Evolutionary conservation across 108 stramenopile genomes (phyloP), one percentile per base, ranked within the genome.

Genomic region (Skeletonema marinoi): DNA sequence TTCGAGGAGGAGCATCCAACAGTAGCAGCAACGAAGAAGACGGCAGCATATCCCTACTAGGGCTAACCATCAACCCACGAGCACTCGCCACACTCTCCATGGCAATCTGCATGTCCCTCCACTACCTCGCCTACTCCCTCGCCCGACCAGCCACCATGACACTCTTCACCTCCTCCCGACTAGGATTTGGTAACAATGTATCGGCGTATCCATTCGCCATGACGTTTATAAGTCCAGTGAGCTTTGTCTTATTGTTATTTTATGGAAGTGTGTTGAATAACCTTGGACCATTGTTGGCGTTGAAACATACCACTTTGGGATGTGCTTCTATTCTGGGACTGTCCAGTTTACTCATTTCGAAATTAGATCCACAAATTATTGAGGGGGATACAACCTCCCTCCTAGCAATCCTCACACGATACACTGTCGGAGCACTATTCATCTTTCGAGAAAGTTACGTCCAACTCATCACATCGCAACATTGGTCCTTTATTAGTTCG

Each of bases 121-220:
- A 85, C 58, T 81, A 85, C 46, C 58, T 78, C 9, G 71, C 79
- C 32, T 85, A 85, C 76, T 68, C 66, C 36, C 76, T 81, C 32
- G 84, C 84, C n/a, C 84, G 84, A 11, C 84, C 84, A 0, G 78
- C 79, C 64, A 85, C 84, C 30, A 74, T 85, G 71, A 73, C 84
- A 29, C 84, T 85, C 46, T 81, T 85, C 70, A 85, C 84, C 19
- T 85, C 84, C 44, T 51, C 70, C 36, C 64, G 66, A 14, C 25
- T 79, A 6, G 83, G 83, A 17, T 84, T 84, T 39, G 83, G 79
- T 3, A 70, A 66, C 33, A 36, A 38, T 30, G 38, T 60, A 46
- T 71, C 80, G 9, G 84, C 84, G 2, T 85, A 81, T 25, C 84
- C 84, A 6, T 56, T 85, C 46, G 84, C 84, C 65, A 85, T 85